Base-by-base conservation (phyloP, 2,329 filamentous ascomycete species). In the Thelonectria discophora region DNA sequence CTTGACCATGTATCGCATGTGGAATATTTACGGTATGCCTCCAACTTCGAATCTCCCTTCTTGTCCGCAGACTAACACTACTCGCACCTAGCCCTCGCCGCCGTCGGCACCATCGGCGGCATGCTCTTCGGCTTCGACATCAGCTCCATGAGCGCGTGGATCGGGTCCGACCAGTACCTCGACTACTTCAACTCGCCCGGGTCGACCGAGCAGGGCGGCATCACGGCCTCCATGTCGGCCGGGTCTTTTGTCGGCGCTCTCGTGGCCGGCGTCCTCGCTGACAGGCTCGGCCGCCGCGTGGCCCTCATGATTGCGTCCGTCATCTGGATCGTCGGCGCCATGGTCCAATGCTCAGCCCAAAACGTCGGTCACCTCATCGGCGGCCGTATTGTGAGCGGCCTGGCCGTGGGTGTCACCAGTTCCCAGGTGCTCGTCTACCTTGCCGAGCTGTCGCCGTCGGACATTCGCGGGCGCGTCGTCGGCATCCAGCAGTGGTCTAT, bases 401-500 rank as follows among this genome's bases (percentile, higher is more conserved):
- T 90, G 45, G 83, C 84, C 52, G 87, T 90, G 55, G 88, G 88
- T 67, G 88, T 90, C 71, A 88, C 85, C 63, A 89, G 86, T 39
- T 86, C 87, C 3, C 87, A 90, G 70, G 88, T 89, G 2, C 87
- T 88, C 3, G 87, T 90, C 32, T 91, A 90, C 71, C 84, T 90
- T 20, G 84, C 87, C 20, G 89, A 91, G 72, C 81, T 91, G 30
- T 86, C 88, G 17, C 84, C 85, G 48, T 82, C 83, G 2, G 69
- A 75, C 37, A 81, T 77, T 64, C 84, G 89, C 64, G 89, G 89
- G 15, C 83, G 87, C 45, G 81, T 93, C 34, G 88, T 93, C 15
- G 87, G 89, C 54, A 84, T 86, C 45, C 90, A 93, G 74, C 90
- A 93, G 74, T 90, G 89, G 81, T 88, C 89, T 24, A 92, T 93